These are phyloP conservation scores for Prillingera fragicola DNA, from an alignment of 1,284 basidiomycete genomes.

Conservation along the genomic window DNA sequence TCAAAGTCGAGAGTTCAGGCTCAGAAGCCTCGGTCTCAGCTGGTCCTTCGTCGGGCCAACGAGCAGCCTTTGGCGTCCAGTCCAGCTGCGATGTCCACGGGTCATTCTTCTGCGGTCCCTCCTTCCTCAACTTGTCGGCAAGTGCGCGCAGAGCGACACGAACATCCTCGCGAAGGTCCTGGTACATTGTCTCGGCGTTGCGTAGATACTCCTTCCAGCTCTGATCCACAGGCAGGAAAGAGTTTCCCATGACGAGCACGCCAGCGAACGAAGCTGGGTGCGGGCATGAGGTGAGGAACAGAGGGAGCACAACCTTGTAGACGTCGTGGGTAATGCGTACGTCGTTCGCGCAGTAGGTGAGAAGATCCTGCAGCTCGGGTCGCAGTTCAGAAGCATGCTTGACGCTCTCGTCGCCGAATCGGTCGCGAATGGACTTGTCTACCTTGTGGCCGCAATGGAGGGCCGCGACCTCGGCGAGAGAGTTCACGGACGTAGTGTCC, in stretches of 20 bases:
- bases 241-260: constrained; percentile 83
- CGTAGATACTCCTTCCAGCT: constrained; percentile 79
- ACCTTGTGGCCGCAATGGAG: constrained; percentile 79
- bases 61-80: constrained; percentile 86
- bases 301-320: constrained; percentile 72
- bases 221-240: constrained; percentile 84
- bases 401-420: constrained; percentile 56
- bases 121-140: constrained; percentile 58
- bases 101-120: constrained; percentile 64
- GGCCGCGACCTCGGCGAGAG: constrained; percentile 83
- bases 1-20: neutral
- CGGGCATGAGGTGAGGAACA: constrained; percentile 77
- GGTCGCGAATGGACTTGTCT: constrained; percentile 72
- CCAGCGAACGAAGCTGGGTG: constrained; percentile 92
- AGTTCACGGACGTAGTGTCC: constrained; percentile 86
- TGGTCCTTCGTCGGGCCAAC: constrained; percentile 45
- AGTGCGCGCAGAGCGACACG: constrained; percentile 60
- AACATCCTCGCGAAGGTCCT: constrained; percentile 68
- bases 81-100: constrained; percentile 88
- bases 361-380: constrained; percentile 64
- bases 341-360: constrained; percentile 85
- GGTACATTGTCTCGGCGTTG: constrained; percentile 72
- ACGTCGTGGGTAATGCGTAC: constrained; percentile 81
- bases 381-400: constrained; percentile 56
- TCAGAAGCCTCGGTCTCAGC: neutral